These are phyloP conservation scores for Drechslerella coelobrocha DNA, from an alignment of 2,329 filamentous ascomycete species.

Conservation along the genomic window DNA sequence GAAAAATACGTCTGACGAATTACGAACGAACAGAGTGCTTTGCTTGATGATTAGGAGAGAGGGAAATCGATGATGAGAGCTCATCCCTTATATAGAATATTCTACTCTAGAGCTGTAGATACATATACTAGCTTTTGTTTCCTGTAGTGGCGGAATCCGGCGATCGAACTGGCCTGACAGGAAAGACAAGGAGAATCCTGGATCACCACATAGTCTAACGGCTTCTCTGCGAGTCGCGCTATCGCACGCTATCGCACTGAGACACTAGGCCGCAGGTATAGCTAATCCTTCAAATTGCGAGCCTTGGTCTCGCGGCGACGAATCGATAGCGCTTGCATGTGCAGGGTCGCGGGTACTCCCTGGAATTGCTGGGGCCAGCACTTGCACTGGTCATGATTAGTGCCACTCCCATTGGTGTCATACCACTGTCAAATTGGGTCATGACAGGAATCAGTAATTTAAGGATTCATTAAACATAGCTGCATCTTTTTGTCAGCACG, in stretches of 20 bases:
- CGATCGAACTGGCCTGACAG: not conserved
- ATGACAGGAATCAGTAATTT: too few species aligned
- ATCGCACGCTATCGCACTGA: not conserved
- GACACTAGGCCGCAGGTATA: not conserved
- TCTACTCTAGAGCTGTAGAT: too few species aligned
- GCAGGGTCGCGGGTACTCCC: too few species aligned
- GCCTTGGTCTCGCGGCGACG: not conserved
- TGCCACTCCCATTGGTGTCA: too few species aligned
- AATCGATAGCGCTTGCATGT: not conserved
- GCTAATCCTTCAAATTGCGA: slow-evolving; percentile 1
- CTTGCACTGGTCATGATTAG: too few species aligned
- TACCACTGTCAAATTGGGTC: too few species aligned
- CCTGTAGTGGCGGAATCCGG: not conserved
- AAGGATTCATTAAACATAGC: too few species aligned
- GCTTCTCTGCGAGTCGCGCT: not conserved
- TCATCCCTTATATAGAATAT: not conserved
- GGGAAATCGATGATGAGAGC: not conserved
- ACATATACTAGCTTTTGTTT: too few species aligned
- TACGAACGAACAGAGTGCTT: too few species aligned
- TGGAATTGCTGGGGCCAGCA: too few species aligned
- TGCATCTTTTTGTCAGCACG: too few species aligned
- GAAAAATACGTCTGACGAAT: too few species aligned
- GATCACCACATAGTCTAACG: not conserved
- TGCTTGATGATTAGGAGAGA: not conserved
- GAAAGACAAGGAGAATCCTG: not conserved